phyloP scores from a whole-genome alignment of 2,329 filamentous ascomycete species.

The Aspergillus sp. region DNA sequence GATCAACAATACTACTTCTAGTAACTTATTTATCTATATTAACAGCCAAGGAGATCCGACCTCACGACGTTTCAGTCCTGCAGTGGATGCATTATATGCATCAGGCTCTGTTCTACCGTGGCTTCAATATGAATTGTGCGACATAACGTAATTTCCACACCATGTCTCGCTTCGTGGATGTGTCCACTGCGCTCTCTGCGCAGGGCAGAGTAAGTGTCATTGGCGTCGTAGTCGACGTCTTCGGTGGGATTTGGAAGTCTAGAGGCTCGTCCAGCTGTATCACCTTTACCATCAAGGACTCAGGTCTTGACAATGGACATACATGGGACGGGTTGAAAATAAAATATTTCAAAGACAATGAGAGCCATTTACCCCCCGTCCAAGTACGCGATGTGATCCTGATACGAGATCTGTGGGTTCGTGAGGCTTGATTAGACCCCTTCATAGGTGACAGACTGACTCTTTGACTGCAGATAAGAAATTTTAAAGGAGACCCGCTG shows the following conservation, averaged over 20 bases:
- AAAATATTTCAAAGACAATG: slow-evolving; percentile 60
- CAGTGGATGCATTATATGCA: background rate
- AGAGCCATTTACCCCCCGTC: slow-evolving; percentile 48
- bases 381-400: slow-evolving; percentile 65
- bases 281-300: slow-evolving; percentile 62
- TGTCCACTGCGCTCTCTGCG: slow-evolving; percentile 49
- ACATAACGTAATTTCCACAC: background rate
- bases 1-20: background rate
- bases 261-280: slow-evolving; percentile 61
- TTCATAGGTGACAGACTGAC: background rate
- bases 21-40: background rate
- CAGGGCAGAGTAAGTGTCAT: slow-evolving; percentile 58
- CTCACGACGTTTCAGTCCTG: too few relatives aligned
- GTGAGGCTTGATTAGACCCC: slow-evolving; percentile 9
- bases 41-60: too few relatives aligned
- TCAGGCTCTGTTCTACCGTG: background rate
- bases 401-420: slow-evolving; percentile 59
- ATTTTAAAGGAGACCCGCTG: slow-evolving; percentile 22
- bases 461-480: slow-evolving; percentile 20
- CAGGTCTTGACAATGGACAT: slow-evolving; percentile 46
- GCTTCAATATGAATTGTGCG: background rate
- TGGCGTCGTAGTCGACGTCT: slow-evolving; percentile 69
- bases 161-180: slow-evolving; percentile 44
- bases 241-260: slow-evolving; percentile 53
- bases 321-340: slow-evolving; percentile 51